Percentiles rank a stretch among this genome's conserved stretches.
Conservation (phyloP, 2,329 filamentous ascomycete genomes). For the Gaeumannomyces sp. region DNA sequence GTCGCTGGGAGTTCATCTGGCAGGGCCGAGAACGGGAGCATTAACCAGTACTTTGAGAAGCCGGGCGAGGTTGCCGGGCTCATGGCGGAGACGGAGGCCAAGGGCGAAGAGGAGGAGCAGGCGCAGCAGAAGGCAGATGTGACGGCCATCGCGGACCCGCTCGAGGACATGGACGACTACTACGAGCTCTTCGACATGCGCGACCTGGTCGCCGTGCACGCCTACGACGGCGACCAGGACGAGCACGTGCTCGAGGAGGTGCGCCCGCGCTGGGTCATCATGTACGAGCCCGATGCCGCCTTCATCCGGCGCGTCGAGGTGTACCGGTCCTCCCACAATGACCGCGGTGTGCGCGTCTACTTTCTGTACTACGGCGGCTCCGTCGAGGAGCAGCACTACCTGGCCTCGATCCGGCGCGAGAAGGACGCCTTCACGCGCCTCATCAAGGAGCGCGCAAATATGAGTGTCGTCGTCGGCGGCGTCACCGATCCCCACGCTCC, state of each 20-base stretch:
- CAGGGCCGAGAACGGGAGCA: slow-evolving; percentile 65
- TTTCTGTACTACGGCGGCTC: slow-evolving; percentile 95
- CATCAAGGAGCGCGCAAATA: slow-evolving; percentile 88
- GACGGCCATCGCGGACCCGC: slow-evolving; percentile 57
- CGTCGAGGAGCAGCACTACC: slow-evolving; percentile 90
- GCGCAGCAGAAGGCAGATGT: slow-evolving; percentile 70
- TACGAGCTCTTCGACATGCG: slow-evolving; percentile 90
- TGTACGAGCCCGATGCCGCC: slow-evolving; percentile 94
- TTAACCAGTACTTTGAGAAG: slow-evolving; percentile 74
- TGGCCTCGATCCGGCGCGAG: slow-evolving; percentile 83
- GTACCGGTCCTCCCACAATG: slow-evolving; percentile 88
- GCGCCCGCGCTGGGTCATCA: slow-evolving; percentile 89
- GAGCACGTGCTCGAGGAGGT: slow-evolving; percentile 94
- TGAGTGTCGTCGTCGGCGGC: slow-evolving; percentile 70
- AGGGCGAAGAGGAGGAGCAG: slow-evolving; percentile 53
- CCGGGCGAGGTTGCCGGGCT: slow-evolving; percentile 75
- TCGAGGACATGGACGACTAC: slow-evolving; percentile 88
- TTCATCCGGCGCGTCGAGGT: slow-evolving; percentile 95
- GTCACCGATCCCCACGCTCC: slow-evolving; percentile 62
- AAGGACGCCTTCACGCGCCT: slow-evolving; percentile 94
- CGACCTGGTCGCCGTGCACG: slow-evolving; percentile 81
- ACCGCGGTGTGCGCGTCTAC: slow-evolving; percentile 84
- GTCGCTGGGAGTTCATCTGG: slow-evolving; percentile 49
- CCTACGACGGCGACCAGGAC: slow-evolving; percentile 93
- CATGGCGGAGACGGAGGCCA: slow-evolving; percentile 77